Evolutionary conservation across 1,284 basidiomycete genomes (phyloP).

Genomic region (Leccinum subrobustum): DNA sequence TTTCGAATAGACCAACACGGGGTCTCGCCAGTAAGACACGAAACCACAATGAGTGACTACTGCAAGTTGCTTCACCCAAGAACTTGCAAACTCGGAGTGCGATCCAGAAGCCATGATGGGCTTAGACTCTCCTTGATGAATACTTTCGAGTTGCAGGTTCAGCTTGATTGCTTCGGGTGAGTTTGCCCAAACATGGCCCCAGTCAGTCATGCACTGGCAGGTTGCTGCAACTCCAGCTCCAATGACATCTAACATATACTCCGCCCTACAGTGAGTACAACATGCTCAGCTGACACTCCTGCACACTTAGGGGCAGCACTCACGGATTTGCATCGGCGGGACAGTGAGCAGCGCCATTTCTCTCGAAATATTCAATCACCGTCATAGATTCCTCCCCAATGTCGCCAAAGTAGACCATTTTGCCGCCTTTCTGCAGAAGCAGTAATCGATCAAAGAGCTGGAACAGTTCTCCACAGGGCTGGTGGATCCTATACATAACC

Average conservation of each 20-base stretch:
- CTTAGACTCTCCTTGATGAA: slow-evolving; percentile 30
- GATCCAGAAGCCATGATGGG: slow-evolving; percentile 13
- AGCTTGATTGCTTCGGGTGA: slow-evolving; percentile 37
- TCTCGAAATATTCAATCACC: slow-evolving; percentile 68
- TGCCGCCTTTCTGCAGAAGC: slow-evolving; percentile 63
- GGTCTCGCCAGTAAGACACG: slow-evolving; percentile 46
- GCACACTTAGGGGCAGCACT: not conserved
- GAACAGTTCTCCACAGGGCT: slow-evolving; percentile 69
- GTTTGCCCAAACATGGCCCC: slow-evolving; percentile 43
- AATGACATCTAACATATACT: slow-evolving; percentile 69
- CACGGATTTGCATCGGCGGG: slow-evolving; percentile 42
- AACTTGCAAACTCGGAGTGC: slow-evolving; percentile 51
- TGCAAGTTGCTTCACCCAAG: slow-evolving; percentile 49
- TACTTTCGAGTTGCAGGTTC: slow-evolving; percentile 37
- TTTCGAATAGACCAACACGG: slow-evolving; percentile 77
- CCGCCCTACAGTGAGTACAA: slow-evolving; percentile 41
- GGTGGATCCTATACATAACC: slow-evolving; percentile 13
- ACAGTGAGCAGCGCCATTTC: slow-evolving; percentile 51
- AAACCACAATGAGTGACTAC: slow-evolving; percentile 37
- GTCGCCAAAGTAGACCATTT: slow-evolving; percentile 77
- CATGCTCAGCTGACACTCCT: not conserved
- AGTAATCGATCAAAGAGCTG: slow-evolving; percentile 62
- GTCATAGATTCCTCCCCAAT: slow-evolving; percentile 59
- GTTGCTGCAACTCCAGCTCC: slow-evolving; percentile 57
- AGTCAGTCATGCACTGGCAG: slow-evolving; percentile 36